phyloP scores from a whole-genome alignment of 2,329 filamentous ascomycete genomes.

The Penicillium polonicum region DNA sequence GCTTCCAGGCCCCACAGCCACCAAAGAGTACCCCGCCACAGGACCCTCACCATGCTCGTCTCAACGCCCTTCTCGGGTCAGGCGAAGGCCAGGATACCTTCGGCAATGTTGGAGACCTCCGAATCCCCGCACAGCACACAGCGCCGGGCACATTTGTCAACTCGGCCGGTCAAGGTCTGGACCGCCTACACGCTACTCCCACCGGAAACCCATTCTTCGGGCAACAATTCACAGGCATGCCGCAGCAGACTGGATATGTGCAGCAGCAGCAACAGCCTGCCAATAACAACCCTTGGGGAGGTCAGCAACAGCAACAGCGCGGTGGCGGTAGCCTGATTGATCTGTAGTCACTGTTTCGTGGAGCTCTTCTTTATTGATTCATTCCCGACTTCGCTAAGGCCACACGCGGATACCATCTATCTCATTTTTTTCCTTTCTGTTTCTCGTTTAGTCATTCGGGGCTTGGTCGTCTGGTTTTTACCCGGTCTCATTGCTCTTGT shows the following conservation, averaged over 20 bases:
- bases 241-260: conserved; percentile 46
- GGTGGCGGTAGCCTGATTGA: conserved; percentile 62
- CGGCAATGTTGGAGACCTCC: conserved; percentile 92
- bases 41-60: conserved; percentile 65
- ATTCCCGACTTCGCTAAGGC: conserved; percentile 3
- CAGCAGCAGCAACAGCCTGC: conserved; percentile 51
- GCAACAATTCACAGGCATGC: conserved; percentile 73
- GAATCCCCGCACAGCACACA: conserved; percentile 94
- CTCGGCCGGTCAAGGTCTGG: conserved; percentile 79
- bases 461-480: conserved; percentile 8
- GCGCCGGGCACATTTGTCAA: conserved; percentile 96
- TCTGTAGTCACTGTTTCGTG: conserved; percentile 42
- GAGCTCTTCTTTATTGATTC: conserved; percentile 2
- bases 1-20: conserved; percentile 33
- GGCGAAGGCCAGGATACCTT: conserved; percentile 97
- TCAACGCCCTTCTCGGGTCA: conserved; percentile 80
- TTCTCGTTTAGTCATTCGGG: background rate
- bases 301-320: conserved; percentile 48
- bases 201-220: conserved; percentile 84
- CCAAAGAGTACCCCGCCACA: conserved; percentile 36
- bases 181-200: conserved; percentile 63
- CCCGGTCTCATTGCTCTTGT: background rate
- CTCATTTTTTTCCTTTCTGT: background rate
- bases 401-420: conserved; percentile 11
- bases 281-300: conserved; percentile 57